Conservation (phyloP, 2,329 filamentous ascomycete genomes). For the Penicillium sp. region DNA sequence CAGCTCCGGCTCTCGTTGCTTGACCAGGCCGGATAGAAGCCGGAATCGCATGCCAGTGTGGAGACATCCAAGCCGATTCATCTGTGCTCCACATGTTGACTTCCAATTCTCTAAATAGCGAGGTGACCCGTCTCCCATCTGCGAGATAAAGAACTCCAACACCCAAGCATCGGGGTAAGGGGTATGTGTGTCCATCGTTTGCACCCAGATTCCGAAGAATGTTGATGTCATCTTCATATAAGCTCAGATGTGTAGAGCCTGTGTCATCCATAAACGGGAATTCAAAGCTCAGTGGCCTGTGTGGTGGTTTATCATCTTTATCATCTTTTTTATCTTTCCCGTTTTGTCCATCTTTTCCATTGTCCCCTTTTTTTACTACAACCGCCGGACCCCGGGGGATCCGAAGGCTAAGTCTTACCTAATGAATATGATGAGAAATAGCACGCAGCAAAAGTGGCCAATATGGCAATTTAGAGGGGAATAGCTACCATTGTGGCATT, state of each 20-base stretch:
- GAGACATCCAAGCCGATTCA: background rate
- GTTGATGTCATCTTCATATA: background rate
- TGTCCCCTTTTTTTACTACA: background rate
- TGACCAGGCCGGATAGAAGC: background rate
- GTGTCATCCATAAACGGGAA: background rate
- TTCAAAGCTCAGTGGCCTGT: background rate
- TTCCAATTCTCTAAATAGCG: background rate
- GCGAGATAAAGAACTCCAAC: background rate
- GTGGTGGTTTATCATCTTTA: background rate
- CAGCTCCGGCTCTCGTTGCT: background rate
- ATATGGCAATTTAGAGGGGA: background rate
- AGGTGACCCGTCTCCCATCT: background rate
- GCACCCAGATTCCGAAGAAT: background rate
- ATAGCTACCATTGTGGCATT: background rate
- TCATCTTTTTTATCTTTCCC: background rate
- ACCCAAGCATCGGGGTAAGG: background rate
- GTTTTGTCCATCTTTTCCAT: too few species aligned
- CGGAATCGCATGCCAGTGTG: background rate
- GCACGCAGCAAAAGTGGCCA: background rate
- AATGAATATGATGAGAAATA: background rate
- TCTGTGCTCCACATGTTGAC: background rate
- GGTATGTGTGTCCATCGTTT: background rate
- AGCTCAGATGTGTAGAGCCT: background rate
- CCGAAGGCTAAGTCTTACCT: background rate
- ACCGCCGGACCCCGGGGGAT: background rate